Base-by-base conservation (phyloP, 176 grass and related monocot genomes). In the Lolium rigidum region DNA sequence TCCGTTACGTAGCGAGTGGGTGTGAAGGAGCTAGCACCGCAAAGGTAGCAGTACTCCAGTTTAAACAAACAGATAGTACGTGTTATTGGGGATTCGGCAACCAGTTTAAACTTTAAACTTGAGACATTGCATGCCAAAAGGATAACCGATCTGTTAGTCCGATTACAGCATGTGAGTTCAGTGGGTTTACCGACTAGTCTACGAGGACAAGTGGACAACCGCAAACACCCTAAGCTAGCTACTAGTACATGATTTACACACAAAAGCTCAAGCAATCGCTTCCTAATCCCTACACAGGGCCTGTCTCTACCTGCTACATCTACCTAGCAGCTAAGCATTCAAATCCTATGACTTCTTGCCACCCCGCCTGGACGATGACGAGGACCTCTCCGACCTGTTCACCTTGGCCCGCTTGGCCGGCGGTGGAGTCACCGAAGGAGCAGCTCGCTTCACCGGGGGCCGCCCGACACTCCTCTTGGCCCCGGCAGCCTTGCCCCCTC, bases 401-500 rank as follows among this genome's bases (percentile, higher is more conserved):
- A 90, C 94, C 88, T 88, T 98, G 10, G 83, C 71, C 78, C 91
- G 80, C 91, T 95, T 98, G n/a, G 93, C 31, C 7, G 89, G 85
- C 20, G 91, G 89, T 0, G 93, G 84, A 5, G 90, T 86, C 16
- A 76, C n/a, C 2, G 89, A 86, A 3, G 76, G 59, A 2, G 88
- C 55, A 0, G 85, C 81, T 35, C 93, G 89, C 68, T 98, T 98
- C 76, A 77, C 75, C 2, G 96, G 95, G 31, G 95, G 96, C 26
- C 96, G 88, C 2, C 96, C 96, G 9, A 92, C 93, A 37, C 81
- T 77, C 70, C 91, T 90, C 81, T 94, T 98, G 6, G 88, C 70
- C 22, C 70, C 50, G 10, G 20, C 20, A 8, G 60, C 46, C 41
- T 55, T 82, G 20, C 57, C 52, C 54, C 87, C 87, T 70, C 82